Percentiles rank a stretch among this genome's conserved stretches.
Conservation (phyloP, 345 rosid genomes). For the Arabidopsis thaliana region TAIR10.1 NC_003074.8:6800001-6800500, state of each 20-base stretch:
- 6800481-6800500: constrained; percentile 76
- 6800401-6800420: constrained; percentile 75
- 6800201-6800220: constrained; percentile 5
- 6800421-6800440: constrained; percentile 69
- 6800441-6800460: constrained; percentile 93
- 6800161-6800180: constrained; percentile 13
- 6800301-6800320: too few relatives aligned
- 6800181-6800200: constrained; percentile 6
- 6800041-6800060: background rate
- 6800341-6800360: background rate
- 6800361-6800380: constrained; percentile 48
- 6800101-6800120: constrained; percentile 7
- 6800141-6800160: background rate
- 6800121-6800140: constrained; percentile 13
- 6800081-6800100: background rate
- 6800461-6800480: constrained; percentile 93
- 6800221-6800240: background rate
- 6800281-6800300: background rate
- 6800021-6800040: background rate
- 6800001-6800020: background rate
- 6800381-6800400: constrained; percentile 72
- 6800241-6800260: background rate
- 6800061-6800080: constrained; percentile 7
- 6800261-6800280: constrained; percentile 3
- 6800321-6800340: background rate